Evolutionary conservation across 2,329 filamentous ascomycete species (phyloP), one percentile per base, ranked within the genome.

Genomic region (Aspergillus awamori): DNA sequence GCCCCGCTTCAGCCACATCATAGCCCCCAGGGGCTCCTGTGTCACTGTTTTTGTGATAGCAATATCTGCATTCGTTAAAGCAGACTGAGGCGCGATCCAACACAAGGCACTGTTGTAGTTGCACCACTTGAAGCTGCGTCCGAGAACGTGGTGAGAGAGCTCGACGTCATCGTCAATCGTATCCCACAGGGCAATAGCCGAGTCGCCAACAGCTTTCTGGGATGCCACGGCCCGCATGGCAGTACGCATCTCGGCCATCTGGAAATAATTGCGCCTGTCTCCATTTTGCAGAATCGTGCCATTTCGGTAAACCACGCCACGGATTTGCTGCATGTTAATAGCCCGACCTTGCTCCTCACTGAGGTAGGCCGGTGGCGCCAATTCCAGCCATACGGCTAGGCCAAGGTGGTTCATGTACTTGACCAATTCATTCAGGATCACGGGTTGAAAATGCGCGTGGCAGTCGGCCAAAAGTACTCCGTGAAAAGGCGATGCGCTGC

Each of bases 1-100:
- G 33, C 72, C 69, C 13, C 72, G 69, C 63, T 79, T 79, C 60
- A 79, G 63, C 73, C 74, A 79, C 65, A 74, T 73, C 54, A 79
- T 69, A 1, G 77, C 77, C 17, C 76, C 76, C 4, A 79, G 60
- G 7, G 77, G 77, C 55, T 77, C 69, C 13, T 61, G 56, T 8
- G 45, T 30, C 17, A 64, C 41, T 1, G 58, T 60, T 20, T 47
- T 53, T 2, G 69, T 64, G 17, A 59, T 59, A 8, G 70, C 67
- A 4, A 63, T 30, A 3, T 63, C 49, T 1, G 71, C 70, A 61
- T 78, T 70, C 3, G 59, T 66, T 38, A 78, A 52, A 1, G 76
- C 72, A 36, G 63, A 45, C 17, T 65, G 54, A 0, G 70, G 64
- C 5, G 72, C 76, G 45, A 77, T 76, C 74, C 74, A 79, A 38